These are phyloP conservation scores for Raddia guianensis DNA, from an alignment of 176 grass and related monocot species.

Conservation along the genomic window DNA sequence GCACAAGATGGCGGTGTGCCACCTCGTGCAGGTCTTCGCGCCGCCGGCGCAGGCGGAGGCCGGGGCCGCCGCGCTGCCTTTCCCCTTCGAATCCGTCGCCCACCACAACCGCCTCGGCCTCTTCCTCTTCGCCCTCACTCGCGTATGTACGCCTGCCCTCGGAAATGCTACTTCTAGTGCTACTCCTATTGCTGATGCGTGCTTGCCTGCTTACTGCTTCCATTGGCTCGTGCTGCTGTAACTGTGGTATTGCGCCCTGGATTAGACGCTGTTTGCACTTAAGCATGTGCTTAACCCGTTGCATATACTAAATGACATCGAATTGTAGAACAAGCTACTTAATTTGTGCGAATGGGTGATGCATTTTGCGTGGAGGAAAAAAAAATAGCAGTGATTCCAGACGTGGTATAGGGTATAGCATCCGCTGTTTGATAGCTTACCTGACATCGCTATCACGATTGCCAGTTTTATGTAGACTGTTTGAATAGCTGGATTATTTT, in stretches of 20 bases:
- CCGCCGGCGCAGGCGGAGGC: conserved; percentile 55
- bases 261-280: neutral
- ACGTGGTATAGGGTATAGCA: neutral
- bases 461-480: neutral
- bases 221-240: neutral
- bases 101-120: conserved; percentile 85
- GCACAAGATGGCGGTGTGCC: conserved; percentile 84
- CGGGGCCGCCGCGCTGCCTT: conserved; percentile 40
- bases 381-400: neutral
- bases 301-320: neutral
- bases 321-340: neutral
- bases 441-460: neutral
- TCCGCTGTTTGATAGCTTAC: neutral
- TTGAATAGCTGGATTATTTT: neutral
- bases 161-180: neutral
- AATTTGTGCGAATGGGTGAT: neutral
- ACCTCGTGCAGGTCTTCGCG: conserved; percentile 81
- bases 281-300: neutral
- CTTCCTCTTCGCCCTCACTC: conserved; percentile 80
- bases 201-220: neutral
- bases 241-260: neutral
- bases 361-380: neutral
- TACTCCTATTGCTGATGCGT: neutral
- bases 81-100: conserved; percentile 66
- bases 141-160: conserved; percentile 37